phyloP scores from a whole-genome alignment of 495 filamentous ascomycete genomes.

The Penicillium macrosclerotiorum region DNA sequence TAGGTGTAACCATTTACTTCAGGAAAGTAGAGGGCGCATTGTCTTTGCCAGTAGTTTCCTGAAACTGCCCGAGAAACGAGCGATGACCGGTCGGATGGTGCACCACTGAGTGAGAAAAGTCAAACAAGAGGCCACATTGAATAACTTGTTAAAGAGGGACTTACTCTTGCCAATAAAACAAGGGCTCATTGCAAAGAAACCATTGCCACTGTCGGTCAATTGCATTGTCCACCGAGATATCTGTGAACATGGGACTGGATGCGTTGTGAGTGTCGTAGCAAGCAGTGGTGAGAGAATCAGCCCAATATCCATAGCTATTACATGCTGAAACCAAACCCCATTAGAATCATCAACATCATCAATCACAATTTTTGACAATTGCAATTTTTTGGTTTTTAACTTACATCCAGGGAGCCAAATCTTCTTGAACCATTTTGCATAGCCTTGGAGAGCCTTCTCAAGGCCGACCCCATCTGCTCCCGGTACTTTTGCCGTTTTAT shows the following conservation, averaged over 20 bases:
- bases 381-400: slow-evolving; percentile 13
- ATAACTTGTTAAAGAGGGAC: slow-evolving; percentile 4
- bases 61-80: slow-evolving; percentile 59
- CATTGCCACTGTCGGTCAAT: slow-evolving; percentile 62
- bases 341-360: too few relatives aligned
- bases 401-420: slow-evolving; percentile 48
- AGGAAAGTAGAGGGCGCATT: slow-evolving; percentile 62
- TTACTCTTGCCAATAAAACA: slow-evolving; percentile 58
- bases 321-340: slow-evolving; percentile 27
- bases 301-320: slow-evolving; percentile 49
- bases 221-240: slow-evolving; percentile 49
- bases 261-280: slow-evolving; percentile 61
- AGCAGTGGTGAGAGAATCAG: slow-evolving; percentile 39
- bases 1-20: slow-evolving; percentile 46
- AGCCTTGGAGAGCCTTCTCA: slow-evolving; percentile 52
- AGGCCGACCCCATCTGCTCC: slow-evolving; percentile 51
- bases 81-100: slow-evolving; percentile 37
- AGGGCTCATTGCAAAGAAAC: slow-evolving; percentile 67
- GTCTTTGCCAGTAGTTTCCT: slow-evolving; percentile 55
- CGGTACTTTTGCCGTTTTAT: slow-evolving; percentile 28
- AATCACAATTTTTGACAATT: too few relatives aligned
- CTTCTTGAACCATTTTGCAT: slow-evolving; percentile 51
- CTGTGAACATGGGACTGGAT: slow-evolving; percentile 55
- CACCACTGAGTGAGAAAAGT: slow-evolving; percentile 33
- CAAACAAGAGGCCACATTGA: neutral